Evolutionary conservation across 139 green algal species (phyloP).

Genomic region (Chlorella sp.): DNA sequence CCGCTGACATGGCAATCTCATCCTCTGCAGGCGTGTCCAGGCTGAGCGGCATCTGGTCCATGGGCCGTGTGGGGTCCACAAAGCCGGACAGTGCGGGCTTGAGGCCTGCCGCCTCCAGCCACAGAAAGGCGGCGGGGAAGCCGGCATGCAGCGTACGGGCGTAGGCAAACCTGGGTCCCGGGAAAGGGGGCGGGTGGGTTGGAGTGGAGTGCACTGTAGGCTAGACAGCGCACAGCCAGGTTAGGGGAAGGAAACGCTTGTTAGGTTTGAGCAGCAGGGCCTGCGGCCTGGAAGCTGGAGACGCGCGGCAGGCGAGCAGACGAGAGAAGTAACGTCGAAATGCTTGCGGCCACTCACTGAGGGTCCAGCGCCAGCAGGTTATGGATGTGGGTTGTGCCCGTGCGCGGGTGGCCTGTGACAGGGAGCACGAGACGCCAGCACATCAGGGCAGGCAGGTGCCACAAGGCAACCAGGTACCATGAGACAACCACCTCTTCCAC

Average conservation of each 20-base stretch:
- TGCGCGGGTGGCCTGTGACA: constrained; percentile 57
- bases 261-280: too few relatives aligned
- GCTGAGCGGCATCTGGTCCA: constrained; percentile 73
- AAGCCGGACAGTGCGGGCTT: constrained; percentile 47
- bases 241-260: too few relatives aligned
- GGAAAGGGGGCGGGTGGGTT: not conserved
- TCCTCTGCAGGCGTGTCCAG: constrained; percentile 68
- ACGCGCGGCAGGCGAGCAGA: too few relatives aligned
- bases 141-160: constrained; percentile 67
- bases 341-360: not conserved
- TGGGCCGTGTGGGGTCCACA: constrained; percentile 67
- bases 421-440: too few relatives aligned
- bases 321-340: not conserved
- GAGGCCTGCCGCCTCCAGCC: constrained; percentile 39
- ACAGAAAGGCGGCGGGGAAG: constrained; percentile 72
- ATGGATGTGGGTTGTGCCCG: constrained; percentile 80
- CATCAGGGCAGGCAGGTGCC: too few relatives aligned
- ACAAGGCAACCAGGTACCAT: not conserved
- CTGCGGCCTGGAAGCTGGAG: too few relatives aligned
- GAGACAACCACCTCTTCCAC: too few relatives aligned
- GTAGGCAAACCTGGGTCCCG: constrained; percentile 56
- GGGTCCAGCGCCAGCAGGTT: constrained; percentile 67
- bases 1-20: constrained; percentile 65
- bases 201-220: too few relatives aligned
- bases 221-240: too few relatives aligned